phyloP scores from a whole-genome alignment of 140 eudicot species.

The Oenanthe javanica region DNA sequence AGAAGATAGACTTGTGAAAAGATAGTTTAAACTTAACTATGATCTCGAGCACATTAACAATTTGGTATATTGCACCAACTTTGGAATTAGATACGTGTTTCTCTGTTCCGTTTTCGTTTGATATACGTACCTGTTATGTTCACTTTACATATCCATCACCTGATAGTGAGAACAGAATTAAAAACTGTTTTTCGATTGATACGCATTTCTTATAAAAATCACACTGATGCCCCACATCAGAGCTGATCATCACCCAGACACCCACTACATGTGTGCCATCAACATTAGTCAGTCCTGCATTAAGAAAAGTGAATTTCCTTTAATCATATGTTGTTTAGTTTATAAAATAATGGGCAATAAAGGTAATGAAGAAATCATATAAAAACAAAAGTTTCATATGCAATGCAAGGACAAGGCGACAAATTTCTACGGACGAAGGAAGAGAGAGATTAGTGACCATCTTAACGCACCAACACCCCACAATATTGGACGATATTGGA shows the following conservation, averaged over 20 bases:
- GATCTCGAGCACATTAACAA: neutral
- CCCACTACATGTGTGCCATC: neutral
- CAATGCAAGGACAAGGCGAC: slow-evolving; percentile 1
- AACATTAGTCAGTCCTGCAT: slow-evolving; percentile 7
- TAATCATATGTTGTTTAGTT: neutral
- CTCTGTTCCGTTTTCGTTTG: neutral
- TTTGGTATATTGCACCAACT: neutral
- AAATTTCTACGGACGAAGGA: neutral
- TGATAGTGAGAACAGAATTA: neutral
- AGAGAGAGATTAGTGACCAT: neutral
- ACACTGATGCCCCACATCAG: neutral
- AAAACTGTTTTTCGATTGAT: neutral
- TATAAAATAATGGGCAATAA: neutral
- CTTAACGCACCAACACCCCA: neutral
- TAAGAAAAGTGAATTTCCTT: neutral
- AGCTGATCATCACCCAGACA: slow-evolving; percentile 5
- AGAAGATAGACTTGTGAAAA: neutral
- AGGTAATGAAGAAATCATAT: neutral
- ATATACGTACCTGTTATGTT: neutral
- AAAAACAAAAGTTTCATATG: neutral
- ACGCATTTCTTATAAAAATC: neutral
- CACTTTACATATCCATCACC: neutral
- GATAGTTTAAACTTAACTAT: neutral
- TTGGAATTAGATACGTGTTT: neutral
- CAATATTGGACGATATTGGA: neutral